Percentiles rank a stretch among this genome's conserved stretches.
phyloP scores from a whole-genome alignment of 306 rosid species.

The Quercus robur region DNA sequence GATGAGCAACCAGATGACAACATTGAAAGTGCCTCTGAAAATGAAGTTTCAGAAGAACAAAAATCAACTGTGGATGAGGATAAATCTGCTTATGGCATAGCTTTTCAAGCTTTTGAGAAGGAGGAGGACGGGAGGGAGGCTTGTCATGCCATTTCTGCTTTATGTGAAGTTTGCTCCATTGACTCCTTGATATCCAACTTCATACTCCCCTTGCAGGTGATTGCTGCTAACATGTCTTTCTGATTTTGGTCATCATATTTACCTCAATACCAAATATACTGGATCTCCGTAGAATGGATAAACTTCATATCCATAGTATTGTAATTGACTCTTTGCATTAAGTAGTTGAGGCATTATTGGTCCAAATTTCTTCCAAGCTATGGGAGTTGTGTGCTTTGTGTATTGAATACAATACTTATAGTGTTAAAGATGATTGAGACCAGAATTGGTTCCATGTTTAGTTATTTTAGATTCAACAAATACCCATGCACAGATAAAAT shows the following conservation, averaged over 20 bases:
- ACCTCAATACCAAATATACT: constrained; percentile 1
- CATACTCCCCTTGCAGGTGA: constrained; percentile 95
- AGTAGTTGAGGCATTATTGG: constrained; percentile 1
- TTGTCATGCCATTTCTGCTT: constrained; percentile 94
- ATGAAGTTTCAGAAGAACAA: constrained; percentile 24
- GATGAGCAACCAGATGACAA: constrained; percentile 34
- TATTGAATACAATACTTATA: background rate
- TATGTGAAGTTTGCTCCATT: constrained; percentile 92
- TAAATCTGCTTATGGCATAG: constrained; percentile 67
- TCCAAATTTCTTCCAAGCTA: background rate
- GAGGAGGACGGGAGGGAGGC: constrained; percentile 82
- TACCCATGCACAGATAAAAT: background rate
- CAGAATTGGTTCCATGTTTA: background rate
- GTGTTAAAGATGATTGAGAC: background rate
- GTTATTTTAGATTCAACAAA: background rate
- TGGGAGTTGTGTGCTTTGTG: background rate
- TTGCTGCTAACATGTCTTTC: constrained; percentile 1
- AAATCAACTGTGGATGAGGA: constrained; percentile 24
- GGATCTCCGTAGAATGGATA: constrained; percentile 9
- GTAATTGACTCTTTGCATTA: background rate
- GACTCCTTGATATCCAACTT: constrained; percentile 90
- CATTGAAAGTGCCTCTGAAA: constrained; percentile 34
- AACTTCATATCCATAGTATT: background rate
- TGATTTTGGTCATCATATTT: background rate
- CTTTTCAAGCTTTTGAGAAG: constrained; percentile 53